Evolutionary conservation across 2,329 filamentous ascomycete species (phyloP), one percentile per base, ranked within the genome.

Genomic region (Daldinia sp.): DNA sequence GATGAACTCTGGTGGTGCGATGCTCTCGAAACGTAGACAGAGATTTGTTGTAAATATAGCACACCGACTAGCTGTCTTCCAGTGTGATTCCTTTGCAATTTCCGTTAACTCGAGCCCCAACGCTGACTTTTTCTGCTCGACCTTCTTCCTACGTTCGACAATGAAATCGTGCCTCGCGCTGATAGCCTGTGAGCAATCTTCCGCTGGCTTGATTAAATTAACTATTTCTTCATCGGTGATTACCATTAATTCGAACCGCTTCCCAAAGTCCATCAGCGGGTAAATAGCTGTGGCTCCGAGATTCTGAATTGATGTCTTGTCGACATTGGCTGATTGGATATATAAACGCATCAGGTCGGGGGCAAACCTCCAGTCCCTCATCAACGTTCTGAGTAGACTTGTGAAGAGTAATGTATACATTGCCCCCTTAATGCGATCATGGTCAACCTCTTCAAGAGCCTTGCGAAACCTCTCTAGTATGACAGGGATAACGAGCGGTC

Each of bases 241-340:
- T 39, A 97, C 91, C 88, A 96, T 92, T 48, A 92, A 87, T 78
- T 98, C 94, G 74, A 95, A 88, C 0, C 93, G 88, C 74, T 95
- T 94, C 23, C 94, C 95, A 81, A 97, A 98, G 57, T 98, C 95
- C 76, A 97, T 90, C 44, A 99, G 86, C 15, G 93, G 90, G 77
- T 94, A 97, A 0, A 97, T 86, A 0, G 92, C 93, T 39, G 90
- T 91, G 0, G 90, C 88, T 13, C 93, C 93, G 15, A 99, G 87
- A 74, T 92, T 94, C 79, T 99, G 96, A 44, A 99, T 95, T 0
- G 95, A 98, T 4, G 93, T 90, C 78, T 97, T 97, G 80, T 99
- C 96, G 15, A 97, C 94, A 39, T 90, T 90, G 18, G 92, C 94
- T 2, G 96, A 93, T 74, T 92, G 89, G 71, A 99, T 96, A 81